A percentile compares a stretch with the other conserved stretches of the same genome.
phyloP scores from a whole-genome alignment of 2,329 filamentous ascomycete species.

The Aspergillus udagawae region DNA sequence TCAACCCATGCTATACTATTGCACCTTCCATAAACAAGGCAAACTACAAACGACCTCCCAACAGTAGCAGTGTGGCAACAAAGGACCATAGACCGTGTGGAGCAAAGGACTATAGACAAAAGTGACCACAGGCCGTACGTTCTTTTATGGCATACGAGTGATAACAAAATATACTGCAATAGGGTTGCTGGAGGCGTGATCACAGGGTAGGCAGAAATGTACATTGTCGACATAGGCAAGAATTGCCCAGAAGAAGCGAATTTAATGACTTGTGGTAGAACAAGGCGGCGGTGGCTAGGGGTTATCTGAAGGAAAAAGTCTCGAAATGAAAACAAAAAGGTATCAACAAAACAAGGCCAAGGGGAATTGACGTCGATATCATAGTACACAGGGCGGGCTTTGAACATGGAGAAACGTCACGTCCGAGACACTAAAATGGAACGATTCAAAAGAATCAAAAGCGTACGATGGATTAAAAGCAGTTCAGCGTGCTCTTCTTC shows the following conservation, averaged over 20 bases:
- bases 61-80: not conserved
- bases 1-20: not conserved
- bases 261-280: not conserved
- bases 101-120: not conserved
- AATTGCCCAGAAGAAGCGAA: constrained; percentile 5
- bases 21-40: not conserved
- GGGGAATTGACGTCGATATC: constrained; percentile 24
- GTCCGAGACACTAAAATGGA: constrained; percentile 2
- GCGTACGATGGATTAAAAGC: constrained; percentile 63
- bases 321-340: constrained; percentile 14
- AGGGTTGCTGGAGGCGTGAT: not conserved
- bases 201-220: constrained; percentile 3
- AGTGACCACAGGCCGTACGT: not conserved
- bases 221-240: constrained; percentile 4
- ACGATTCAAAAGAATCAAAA: constrained; percentile 9
- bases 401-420: constrained; percentile 14
- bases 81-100: no score
- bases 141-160: not conserved
- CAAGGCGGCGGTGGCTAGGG: not conserved
- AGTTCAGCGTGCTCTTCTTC: constrained; percentile 92
- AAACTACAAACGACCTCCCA: not conserved
- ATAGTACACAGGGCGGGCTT: constrained; percentile 19
- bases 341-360: constrained; percentile 15
- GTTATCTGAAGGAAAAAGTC: not conserved
- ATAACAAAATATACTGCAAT: not conserved